A percentile compares a stretch with the other conserved stretches of the same genome.
phyloP scores from a whole-genome alignment of 129 eudicot genomes.

The Lactuca sativa region DNA sequence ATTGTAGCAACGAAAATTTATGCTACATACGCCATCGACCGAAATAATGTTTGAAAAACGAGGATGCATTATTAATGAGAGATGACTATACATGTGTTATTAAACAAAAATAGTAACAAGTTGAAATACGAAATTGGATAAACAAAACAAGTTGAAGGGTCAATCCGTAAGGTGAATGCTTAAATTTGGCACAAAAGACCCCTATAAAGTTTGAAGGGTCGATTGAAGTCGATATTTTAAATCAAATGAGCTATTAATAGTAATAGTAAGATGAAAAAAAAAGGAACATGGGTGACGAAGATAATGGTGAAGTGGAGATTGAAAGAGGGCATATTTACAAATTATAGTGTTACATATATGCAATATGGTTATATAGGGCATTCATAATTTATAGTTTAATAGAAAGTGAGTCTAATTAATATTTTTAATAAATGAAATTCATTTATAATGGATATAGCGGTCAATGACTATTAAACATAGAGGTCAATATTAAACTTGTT shows the following conservation, averaged over 20 bases:
- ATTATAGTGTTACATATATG: too few relatives aligned
- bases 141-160: not conserved
- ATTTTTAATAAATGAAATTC: too few relatives aligned
- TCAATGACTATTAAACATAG: too few relatives aligned
- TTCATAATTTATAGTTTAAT: too few relatives aligned
- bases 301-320: not conserved
- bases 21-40: not conserved
- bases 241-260: not conserved
- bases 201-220: conserved; percentile 10
- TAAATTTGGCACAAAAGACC: conserved; percentile 13
- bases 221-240: not conserved
- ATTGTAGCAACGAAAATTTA: conserved; percentile 3
- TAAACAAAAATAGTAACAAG: conserved; percentile 8
- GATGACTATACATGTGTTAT: not conserved
- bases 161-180: not conserved
- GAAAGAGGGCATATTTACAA: not conserved
- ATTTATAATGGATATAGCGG: too few relatives aligned
- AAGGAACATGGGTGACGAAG: not conserved
- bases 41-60: not conserved
- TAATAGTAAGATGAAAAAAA: conserved; percentile 3
- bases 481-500: too few relatives aligned
- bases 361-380: too few relatives aligned
- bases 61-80: not conserved
- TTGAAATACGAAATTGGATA: not conserved
- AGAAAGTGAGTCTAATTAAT: too few relatives aligned